Evolutionary conservation across 1,139 yeast genomes (phyloP).

Genomic region (Hansenula sp.): DNA sequence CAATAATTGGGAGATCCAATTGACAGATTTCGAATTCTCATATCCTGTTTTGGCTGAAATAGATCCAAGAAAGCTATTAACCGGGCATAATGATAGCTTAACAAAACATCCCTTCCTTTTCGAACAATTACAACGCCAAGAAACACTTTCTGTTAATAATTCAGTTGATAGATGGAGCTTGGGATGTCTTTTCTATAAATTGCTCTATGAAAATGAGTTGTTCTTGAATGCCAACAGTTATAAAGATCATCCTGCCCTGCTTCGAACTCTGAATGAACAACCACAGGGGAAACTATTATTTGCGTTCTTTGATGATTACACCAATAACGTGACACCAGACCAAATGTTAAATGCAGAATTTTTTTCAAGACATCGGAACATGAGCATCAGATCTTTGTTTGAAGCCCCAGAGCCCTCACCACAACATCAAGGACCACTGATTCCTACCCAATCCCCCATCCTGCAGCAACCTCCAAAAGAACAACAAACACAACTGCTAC

Average conservation of each 20-base stretch:
- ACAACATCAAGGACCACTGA: too few species aligned
- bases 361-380: not conserved
- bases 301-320: not conserved
- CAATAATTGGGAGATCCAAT: constrained; percentile 5
- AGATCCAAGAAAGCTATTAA: constrained; percentile 2
- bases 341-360: not conserved
- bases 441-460: not conserved
- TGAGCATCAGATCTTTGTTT: not conserved
- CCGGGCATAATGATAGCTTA: constrained; percentile 1
- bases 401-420: too few species aligned
- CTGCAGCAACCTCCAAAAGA: constrained; percentile 10
- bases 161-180: constrained; percentile 13
- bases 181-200: constrained; percentile 21
- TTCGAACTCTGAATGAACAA: not conserved
- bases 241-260: not conserved
- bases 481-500: not conserved
- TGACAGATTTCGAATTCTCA: constrained; percentile 10
- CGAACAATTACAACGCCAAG: not conserved
- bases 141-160: constrained; percentile 1
- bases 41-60: not conserved
- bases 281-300: not conserved
- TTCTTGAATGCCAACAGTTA: not conserved
- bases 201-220: constrained; percentile 7
- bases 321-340: not conserved
- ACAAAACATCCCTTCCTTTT: constrained; percentile 12